These are phyloP conservation scores for Rhodotorula mucilaginosa DNA, from an alignment of 1,284 basidiomycete genomes.

Conservation along the genomic window DNA sequence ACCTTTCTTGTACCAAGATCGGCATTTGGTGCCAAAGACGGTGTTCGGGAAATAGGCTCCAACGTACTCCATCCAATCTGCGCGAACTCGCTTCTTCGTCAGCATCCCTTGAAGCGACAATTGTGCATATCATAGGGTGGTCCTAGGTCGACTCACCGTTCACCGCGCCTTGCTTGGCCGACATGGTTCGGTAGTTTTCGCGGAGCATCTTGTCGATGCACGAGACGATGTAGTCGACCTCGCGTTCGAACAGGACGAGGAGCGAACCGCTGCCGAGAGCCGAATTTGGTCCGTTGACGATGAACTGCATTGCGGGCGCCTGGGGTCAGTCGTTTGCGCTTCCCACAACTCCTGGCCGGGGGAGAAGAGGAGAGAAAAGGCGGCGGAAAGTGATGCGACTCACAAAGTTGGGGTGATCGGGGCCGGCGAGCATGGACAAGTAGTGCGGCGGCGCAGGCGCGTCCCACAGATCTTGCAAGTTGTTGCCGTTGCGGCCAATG, in stretches of 20 bases:
- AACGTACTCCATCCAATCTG: slow-evolving; percentile 13
- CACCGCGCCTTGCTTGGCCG: slow-evolving; percentile 57
- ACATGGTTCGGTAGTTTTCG: slow-evolving; percentile 53
- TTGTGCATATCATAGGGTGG: background rate
- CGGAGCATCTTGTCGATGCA: slow-evolving; percentile 59
- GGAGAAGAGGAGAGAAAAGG: background rate
- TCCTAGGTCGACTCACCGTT: slow-evolving; percentile 49
- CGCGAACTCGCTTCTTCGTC: too few relatives aligned
- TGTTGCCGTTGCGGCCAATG: slow-evolving; percentile 53
- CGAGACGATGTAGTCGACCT: slow-evolving; percentile 55
- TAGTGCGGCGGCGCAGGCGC: slow-evolving; percentile 56
- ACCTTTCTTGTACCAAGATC: slow-evolving; percentile 66
- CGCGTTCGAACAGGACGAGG: slow-evolving; percentile 57
- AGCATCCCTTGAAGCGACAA: too few relatives aligned
- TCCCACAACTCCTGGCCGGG: too few relatives aligned
- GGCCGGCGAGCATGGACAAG: slow-evolving; percentile 57
- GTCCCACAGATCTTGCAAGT: slow-evolving; percentile 56
- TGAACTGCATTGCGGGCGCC: slow-evolving; percentile 10
- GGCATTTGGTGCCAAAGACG: slow-evolving; percentile 60
- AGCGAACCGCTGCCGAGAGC: slow-evolving; percentile 58
- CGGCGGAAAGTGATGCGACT: background rate
- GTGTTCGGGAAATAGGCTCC: slow-evolving; percentile 51
- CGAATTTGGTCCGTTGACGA: slow-evolving; percentile 59
- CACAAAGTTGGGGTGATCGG: slow-evolving; percentile 58
- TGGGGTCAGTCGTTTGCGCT: slow-evolving; percentile 42